phyloP scores from a whole-genome alignment of 805 yeast species.

The Saturnispora hagleri region DNA sequence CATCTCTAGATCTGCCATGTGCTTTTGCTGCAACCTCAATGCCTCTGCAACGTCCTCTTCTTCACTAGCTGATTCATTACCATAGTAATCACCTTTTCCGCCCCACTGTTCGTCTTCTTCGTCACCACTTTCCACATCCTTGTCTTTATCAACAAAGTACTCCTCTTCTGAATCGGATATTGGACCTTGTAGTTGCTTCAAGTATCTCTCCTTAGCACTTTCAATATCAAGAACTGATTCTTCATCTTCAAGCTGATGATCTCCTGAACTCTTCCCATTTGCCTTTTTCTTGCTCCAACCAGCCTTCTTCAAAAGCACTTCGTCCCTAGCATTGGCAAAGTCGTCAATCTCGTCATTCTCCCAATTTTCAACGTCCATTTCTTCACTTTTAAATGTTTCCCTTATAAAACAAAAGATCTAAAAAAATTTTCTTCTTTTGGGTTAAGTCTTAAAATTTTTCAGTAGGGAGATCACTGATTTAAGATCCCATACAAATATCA shows the following conservation, averaged over 20 bases:
- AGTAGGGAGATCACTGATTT: not conserved
- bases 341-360: slow-evolving; percentile 62
- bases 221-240: slow-evolving; percentile 25
- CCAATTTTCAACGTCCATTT: slow-evolving; percentile 28
- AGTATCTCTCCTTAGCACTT: slow-evolving; percentile 27
- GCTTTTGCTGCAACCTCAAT: slow-evolving; percentile 70
- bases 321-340: slow-evolving; percentile 52
- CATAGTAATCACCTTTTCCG: slow-evolving; percentile 45
- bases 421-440: slow-evolving; percentile 1
- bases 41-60: slow-evolving; percentile 80
- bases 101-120: slow-evolving; percentile 35
- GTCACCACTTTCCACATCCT: slow-evolving; percentile 22
- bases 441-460: not conserved
- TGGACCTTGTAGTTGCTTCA: slow-evolving; percentile 30
- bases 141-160: slow-evolving; percentile 30
- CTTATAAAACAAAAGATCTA: not conserved
- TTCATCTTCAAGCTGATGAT: slow-evolving; percentile 27
- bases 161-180: slow-evolving; percentile 42
- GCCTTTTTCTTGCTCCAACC: slow-evolving; percentile 27
- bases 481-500: not conserved
- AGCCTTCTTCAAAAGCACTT: slow-evolving; percentile 47
- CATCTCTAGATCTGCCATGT: slow-evolving; percentile 65
- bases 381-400: not conserved
- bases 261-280: slow-evolving; percentile 28
- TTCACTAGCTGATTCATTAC: slow-evolving; percentile 66